Percentiles rank a stretch among this genome's conserved stretches.
Conservation (phyloP, 192 early-diverging fungal species). For the Glomus cerebriforme region DNA sequence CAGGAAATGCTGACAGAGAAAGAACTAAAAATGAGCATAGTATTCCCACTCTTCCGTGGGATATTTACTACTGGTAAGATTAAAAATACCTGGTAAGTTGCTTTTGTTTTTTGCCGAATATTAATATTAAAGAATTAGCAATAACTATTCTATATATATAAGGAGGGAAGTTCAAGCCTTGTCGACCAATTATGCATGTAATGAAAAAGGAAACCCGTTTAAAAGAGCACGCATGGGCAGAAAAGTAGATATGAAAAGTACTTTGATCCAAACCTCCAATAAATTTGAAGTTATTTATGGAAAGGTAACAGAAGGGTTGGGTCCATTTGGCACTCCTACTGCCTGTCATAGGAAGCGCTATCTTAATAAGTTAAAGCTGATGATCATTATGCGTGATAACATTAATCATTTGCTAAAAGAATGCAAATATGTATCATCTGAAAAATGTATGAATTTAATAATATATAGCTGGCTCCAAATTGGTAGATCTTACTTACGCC, state of each 20-base stretch:
- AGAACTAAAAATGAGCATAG: slow-evolving; percentile 13
- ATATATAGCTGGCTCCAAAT: not conserved
- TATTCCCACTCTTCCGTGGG: slow-evolving; percentile 15
- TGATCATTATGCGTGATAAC: not conserved
- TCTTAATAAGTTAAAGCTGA: not conserved
- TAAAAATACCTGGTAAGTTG: not conserved
- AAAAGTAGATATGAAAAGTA: not conserved
- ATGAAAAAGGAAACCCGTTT: not conserved
- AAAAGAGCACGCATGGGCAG: not conserved
- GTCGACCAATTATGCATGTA: no score
- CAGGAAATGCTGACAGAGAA: slow-evolving; percentile 20
- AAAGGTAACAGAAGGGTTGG: not conserved
- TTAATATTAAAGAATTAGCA: no score
- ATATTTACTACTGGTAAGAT: slow-evolving; percentile 16
- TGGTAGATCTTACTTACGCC: not conserved
- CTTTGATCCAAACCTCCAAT: not conserved
- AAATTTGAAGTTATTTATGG: not conserved
- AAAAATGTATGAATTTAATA: not conserved
- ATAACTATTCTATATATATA: no score
- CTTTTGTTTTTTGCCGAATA: not conserved
- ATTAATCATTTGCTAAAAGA: not conserved
- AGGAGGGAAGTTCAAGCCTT: not conserved
- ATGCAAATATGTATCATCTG: not conserved
- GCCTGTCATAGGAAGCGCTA: not conserved
- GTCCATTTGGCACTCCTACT: not conserved